Evolutionary conservation across 2,329 filamentous ascomycete genomes (phyloP), one percentile per base, ranked within the genome.

Genomic region (Thyridium curvatum): DNA sequence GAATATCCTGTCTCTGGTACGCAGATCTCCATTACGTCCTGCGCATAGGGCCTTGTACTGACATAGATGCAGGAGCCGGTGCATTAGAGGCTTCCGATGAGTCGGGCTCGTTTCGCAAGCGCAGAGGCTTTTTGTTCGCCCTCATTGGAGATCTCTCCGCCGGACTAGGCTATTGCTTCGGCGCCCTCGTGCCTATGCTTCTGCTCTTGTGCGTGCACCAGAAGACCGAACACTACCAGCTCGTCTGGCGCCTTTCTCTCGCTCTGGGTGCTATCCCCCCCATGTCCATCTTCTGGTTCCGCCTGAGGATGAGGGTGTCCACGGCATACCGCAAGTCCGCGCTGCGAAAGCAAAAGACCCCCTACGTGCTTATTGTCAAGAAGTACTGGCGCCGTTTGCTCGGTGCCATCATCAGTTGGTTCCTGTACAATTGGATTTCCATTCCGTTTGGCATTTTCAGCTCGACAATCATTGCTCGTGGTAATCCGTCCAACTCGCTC

Each of bases 391-490:
- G 65, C 4, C 66, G 67, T 1, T 53, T 77, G 32, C 49, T 74
- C 4, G 72, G 72, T 12, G 62, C 64, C 7, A 62, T 69, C 3
- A 43, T 63, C 1, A 62, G 66, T 9, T 76, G 72, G 71, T 75
- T 75, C 50, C 52, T 64, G 18, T 67, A 77, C 50, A 71, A 79
- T 49, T 78, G 68, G 51, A 67, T 77, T 31, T 14, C 18, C 14
- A 30, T 30, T 38, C 72, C 73, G 0, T 75, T 76, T 43, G 71
- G 71, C 8, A 63, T 77, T 18, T 77, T 77, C 52, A 68, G 65
- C 40, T 69, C 69, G 1, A 73, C 71, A 16, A 75, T 77, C 41
- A 64, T 74, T 37, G 52, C 54, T 4, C 56, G 63, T 17, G 53
- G 66, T 18, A 66, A 66, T 18, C 47, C 62, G 0, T 53, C 58